Evolutionary conservation across 2,329 filamentous ascomycete genomes (phyloP).

Genomic region (Plectosphaerella sp.): DNA sequence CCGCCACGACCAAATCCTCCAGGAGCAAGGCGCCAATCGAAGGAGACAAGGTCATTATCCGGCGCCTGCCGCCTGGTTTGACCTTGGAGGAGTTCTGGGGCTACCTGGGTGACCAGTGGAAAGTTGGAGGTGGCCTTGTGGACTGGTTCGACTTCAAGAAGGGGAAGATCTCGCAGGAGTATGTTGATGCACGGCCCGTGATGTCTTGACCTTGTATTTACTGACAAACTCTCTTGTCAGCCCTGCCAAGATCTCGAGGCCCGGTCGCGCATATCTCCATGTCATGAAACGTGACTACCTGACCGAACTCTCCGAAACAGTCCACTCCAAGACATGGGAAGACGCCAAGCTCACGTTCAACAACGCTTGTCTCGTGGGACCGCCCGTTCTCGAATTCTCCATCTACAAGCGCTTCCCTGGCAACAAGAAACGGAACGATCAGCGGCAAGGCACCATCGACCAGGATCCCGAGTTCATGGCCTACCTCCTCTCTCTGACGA

Average conservation of each 20-base stretch:
- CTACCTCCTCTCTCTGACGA: conserved; percentile 83
- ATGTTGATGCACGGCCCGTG: conserved; percentile 24
- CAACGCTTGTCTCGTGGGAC: conserved; percentile 69
- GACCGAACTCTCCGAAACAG: conserved; percentile 60
- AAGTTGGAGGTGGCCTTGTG: conserved; percentile 70
- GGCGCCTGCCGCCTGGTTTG: conserved; percentile 81
- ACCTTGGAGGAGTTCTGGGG: conserved; percentile 72
- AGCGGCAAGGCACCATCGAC: conserved; percentile 89
- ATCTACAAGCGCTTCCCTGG: conserved; percentile 79
- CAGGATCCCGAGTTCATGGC: conserved; percentile 94
- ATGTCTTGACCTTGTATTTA: conserved; percentile 4
- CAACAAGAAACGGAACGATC: conserved; percentile 71
- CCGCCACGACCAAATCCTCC: conserved; percentile 22
- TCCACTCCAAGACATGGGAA: conserved; percentile 67
- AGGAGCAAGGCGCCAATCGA: conserved; percentile 49
- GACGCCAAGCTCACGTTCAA: conserved; percentile 76
- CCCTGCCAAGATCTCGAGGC: conserved; percentile 78
- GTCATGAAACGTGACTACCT: conserved; percentile 69
- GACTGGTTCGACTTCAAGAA: conserved; percentile 71
- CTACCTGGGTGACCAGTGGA: conserved; percentile 77
- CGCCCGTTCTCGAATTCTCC: conserved; percentile 76
- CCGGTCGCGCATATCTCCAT: conserved; percentile 78
- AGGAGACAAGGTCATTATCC: conserved; percentile 79
- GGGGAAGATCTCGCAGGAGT: conserved; percentile 82
- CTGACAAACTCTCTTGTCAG: conserved; percentile 32